phyloP scores from a whole-genome alignment of 345 rosid genomes.

The Schrenkiella parvula region DNA sequence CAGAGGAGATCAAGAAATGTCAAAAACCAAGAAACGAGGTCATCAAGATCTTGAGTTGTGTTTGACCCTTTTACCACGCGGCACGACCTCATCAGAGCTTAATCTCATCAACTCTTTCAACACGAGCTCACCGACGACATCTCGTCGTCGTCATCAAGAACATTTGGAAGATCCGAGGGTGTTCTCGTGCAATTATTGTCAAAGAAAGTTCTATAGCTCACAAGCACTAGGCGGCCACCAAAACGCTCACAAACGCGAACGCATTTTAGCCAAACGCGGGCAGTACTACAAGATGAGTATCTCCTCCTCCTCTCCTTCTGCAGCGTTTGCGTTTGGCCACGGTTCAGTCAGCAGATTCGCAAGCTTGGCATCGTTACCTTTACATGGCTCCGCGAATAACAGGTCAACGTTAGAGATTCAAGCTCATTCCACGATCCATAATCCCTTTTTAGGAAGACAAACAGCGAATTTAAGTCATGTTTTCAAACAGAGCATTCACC shows the following conservation, averaged over 20 bases:
- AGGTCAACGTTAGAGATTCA: slow-evolving; percentile 62
- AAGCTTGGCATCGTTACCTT: slow-evolving; percentile 69
- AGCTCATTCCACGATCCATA: slow-evolving; percentile 64
- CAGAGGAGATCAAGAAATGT: slow-evolving; percentile 19
- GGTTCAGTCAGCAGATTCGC: slow-evolving; percentile 35
- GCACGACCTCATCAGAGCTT: slow-evolving; percentile 38
- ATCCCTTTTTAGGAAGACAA: slow-evolving; percentile 38
- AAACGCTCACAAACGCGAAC: slow-evolving; percentile 88
- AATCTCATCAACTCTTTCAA: slow-evolving; percentile 50
- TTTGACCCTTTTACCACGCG: slow-evolving; percentile 50
- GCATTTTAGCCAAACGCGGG: slow-evolving; percentile 81
- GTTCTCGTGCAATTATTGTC: slow-evolving; percentile 87
- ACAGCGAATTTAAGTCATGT: slow-evolving; percentile 41
- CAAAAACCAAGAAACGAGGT: slow-evolving; percentile 5
- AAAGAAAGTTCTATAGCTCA: slow-evolving; percentile 88
- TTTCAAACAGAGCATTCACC: slow-evolving; percentile 39
- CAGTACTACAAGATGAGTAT: slow-evolving; percentile 35
- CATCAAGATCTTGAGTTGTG: slow-evolving; percentile 48
- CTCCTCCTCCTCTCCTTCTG: slow-evolving; percentile 25
- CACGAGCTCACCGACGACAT: slow-evolving; percentile 10
- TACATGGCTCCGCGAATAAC: slow-evolving; percentile 51
- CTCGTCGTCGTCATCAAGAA: slow-evolving; percentile 24
- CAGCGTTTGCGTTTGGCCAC: slow-evolving; percentile 39
- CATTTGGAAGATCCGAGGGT: slow-evolving; percentile 49
- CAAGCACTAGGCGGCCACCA: slow-evolving; percentile 98